These are phyloP conservation scores for Jimgerdemannia flammicorona DNA, from an alignment of 192 early-diverging fungal genomes.

Conservation along the genomic window DNA sequence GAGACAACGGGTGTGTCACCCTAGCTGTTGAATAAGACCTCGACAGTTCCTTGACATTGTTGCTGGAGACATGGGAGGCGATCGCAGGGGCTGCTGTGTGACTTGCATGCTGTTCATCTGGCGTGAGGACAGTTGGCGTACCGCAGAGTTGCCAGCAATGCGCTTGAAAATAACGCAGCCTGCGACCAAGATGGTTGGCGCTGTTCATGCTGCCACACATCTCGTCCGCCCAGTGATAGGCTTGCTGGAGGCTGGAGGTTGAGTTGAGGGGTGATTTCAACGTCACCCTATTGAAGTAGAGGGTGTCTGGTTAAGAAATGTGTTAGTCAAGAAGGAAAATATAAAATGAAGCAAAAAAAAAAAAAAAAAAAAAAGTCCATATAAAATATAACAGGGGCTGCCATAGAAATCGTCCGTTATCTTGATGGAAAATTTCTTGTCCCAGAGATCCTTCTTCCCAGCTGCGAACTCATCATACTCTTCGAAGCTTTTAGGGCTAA, in stretches of 20 bases:
- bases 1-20: slow-evolving; percentile 21
- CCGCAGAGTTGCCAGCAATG: slow-evolving; percentile 77
- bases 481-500: slow-evolving; percentile 40
- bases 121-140: slow-evolving; percentile 50
- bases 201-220: slow-evolving; percentile 95
- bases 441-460: slow-evolving; percentile 54
- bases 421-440: too few species aligned
- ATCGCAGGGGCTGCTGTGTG: slow-evolving; percentile 62
- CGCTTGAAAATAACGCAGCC: slow-evolving; percentile 96
- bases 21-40: slow-evolving; percentile 34
- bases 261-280: slow-evolving; percentile 73
- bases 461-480: slow-evolving; percentile 55
- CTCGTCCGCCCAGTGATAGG: slow-evolving; percentile 87
- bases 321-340: background rate
- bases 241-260: slow-evolving; percentile 46
- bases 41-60: slow-evolving; percentile 61
- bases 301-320: slow-evolving; percentile 27
- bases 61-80: slow-evolving; percentile 54
- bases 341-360: background rate
- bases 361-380: too few species aligned
- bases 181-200: slow-evolving; percentile 91
- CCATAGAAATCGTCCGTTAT: too few species aligned
- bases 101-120: slow-evolving; percentile 47
- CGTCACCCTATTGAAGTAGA: slow-evolving; percentile 59
- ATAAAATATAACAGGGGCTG: slow-evolving; percentile 67